Evolutionary conservation across 1,284 basidiomycete genomes (phyloP).

Genomic region (Naganishia albida): DNA sequence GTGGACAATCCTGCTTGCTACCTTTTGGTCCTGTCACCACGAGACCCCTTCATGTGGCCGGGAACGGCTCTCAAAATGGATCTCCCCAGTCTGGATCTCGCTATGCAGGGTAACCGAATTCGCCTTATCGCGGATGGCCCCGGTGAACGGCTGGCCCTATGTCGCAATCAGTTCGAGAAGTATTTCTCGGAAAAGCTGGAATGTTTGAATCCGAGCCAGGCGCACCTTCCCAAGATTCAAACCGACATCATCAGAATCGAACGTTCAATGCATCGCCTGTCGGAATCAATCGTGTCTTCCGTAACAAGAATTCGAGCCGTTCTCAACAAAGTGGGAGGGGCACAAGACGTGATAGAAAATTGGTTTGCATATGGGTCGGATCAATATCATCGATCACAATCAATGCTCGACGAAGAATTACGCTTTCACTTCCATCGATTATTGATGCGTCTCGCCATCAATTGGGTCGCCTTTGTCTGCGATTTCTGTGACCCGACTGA

Average conservation of each 20-base stretch:
- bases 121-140: conserved; percentile 87
- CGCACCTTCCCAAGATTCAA: conserved; percentile 87
- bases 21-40: conserved; percentile 82
- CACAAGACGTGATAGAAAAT: conserved; percentile 87
- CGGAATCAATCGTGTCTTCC: conserved; percentile 89
- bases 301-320: conserved; percentile 77
- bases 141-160: conserved; percentile 68
- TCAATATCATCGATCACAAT: conserved; percentile 61
- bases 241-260: conserved; percentile 87
- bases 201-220: conserved; percentile 80
- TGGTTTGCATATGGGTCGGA: conserved; percentile 95
- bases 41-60: conserved; percentile 88
- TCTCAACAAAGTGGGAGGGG: conserved; percentile 56
- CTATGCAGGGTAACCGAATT: conserved; percentile 77
- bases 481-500: conserved; percentile 97
- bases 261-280: conserved; percentile 82
- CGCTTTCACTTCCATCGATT: conserved; percentile 84
- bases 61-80: conserved; percentile 72
- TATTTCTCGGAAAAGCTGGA: conserved; percentile 60
- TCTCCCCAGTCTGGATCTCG: conserved; percentile 71
- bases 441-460: conserved; percentile 83
- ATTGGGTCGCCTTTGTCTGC: conserved; percentile 98
- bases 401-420: conserved; percentile 69
- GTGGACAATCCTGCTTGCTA: conserved; percentile 61
- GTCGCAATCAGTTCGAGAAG: conserved; percentile 76